Percentiles rank a stretch among this genome's conserved stretches.
These are phyloP conservation scores for Clitopilus passeckerianus DNA, from an alignment of 768 basidiomycete genomes.

Conservation along the genomic window DNA sequence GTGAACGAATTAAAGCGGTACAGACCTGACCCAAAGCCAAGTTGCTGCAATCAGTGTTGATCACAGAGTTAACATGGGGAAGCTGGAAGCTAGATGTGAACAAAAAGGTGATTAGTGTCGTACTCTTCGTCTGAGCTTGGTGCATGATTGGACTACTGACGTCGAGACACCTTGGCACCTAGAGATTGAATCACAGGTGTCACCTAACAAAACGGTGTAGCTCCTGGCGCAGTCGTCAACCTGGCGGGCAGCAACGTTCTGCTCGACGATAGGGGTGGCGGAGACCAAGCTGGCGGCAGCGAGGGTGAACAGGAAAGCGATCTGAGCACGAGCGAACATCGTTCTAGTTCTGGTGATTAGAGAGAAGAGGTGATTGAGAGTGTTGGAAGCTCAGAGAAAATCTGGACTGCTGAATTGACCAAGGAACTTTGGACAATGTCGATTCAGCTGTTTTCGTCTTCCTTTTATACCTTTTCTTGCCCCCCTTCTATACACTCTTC, in stretches of 20 bases:
- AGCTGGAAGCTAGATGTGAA: conserved; percentile 47
- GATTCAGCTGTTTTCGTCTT: not conserved
- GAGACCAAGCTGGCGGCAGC: conserved; percentile 8
- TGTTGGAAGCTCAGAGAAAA: not conserved
- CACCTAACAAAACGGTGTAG: conserved; percentile 44
- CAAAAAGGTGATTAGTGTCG: too few relatives aligned
- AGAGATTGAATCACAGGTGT: conserved; percentile 55
- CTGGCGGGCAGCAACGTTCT: conserved; percentile 4
- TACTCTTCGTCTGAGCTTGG: too few relatives aligned
- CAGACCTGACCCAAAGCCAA: conserved; percentile 44
- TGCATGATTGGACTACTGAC: conserved; percentile 21
- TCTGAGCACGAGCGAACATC: conserved; percentile 10
- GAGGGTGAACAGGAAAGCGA: conserved; percentile 4
- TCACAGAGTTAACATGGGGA: conserved; percentile 40
- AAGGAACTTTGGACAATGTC: not conserved
- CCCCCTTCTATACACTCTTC: not conserved
- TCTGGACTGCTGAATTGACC: conserved; percentile 2
- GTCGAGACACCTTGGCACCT: conserved; percentile 40
- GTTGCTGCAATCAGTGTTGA: conserved; percentile 53
- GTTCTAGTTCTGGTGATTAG: not conserved
- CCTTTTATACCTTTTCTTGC: not conserved
- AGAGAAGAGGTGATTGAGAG: not conserved
- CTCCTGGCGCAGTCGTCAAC: conserved; percentile 37
- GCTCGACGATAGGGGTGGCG: not conserved
- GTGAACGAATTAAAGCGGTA: not conserved